Evolutionary conservation across 148 eudicot species (phyloP), one percentile per base, ranked within the genome.

Genomic region (Fagopyrum tataricum): DNA sequence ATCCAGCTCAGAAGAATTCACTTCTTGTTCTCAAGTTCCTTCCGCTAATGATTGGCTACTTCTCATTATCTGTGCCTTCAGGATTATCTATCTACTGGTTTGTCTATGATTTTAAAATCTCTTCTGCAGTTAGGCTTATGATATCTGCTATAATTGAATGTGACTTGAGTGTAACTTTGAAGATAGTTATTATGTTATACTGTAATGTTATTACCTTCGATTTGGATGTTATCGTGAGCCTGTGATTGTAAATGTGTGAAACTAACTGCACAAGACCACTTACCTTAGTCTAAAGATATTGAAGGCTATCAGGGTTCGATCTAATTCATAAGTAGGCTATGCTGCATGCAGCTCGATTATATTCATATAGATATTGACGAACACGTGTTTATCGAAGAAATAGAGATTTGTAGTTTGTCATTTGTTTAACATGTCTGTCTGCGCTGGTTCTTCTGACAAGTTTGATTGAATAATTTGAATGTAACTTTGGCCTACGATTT

Each of bases 41-140:
- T 58, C 99, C 99, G 4, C 87, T 95, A 44, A 95, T 95, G 99
- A 95, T 95, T 82, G 99, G 99, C 75, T 95, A 95, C 85, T 95
- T 95, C 82, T 84, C 99, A 21, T 76, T 95, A 79, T 92, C 99
- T 44, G 99, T 95, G 62, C 99, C 99, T 58, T 92, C 99, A 55
- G 99, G 99, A 81, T 82, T 95, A 76, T 88, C 99, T 75, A 91
- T 95, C 73, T 95, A 95, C 80, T 95, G 99, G 99, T 90, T 58
- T 70, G 86, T 84, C 76, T 73, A 71, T 71, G 53, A 72, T 44
- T 73, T 71, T 61, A 13, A 44, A 26, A 74, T 73, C 46, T 70
- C 73, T n/a, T 64, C 40, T 67, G 26, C 61, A 55, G 61, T 7
- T 55, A 55, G 13, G 13, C 13, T 46, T 46, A 46, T 8, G 49